Conservation (phyloP, 1,139 yeast genomes). For the Saccharomyces hybrid region DNA sequence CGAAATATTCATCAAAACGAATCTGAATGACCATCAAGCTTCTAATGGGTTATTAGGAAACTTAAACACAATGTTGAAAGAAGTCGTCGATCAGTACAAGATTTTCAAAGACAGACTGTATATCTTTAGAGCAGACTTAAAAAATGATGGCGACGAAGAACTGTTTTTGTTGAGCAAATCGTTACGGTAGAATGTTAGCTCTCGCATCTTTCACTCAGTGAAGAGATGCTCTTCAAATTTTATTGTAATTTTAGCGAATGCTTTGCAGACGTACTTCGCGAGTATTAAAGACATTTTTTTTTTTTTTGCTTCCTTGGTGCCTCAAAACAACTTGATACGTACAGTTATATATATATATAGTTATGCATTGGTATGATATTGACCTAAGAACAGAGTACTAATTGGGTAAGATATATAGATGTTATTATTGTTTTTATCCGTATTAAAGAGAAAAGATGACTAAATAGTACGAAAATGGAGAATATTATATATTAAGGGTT, state of each 20-base stretch:
- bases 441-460: no score
- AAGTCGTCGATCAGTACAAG: slow-evolving; percentile 18
- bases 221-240: no score
- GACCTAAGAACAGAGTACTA: no score
- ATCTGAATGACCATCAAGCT: slow-evolving; percentile 17
- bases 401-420: no score
- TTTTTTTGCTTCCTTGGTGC: not conserved
- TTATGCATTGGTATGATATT: not conserved
- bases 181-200: slow-evolving; percentile 16
- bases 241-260: not conserved
- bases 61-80: slow-evolving; percentile 17
- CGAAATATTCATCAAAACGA: slow-evolving; percentile 24
- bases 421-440: no score
- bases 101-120: slow-evolving; percentile 15
- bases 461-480: no score
- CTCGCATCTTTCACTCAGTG: no score
- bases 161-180: slow-evolving; percentile 20
- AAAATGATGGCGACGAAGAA: slow-evolving; percentile 25
- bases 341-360: not conserved
- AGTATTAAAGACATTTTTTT: not conserved
- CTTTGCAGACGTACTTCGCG: not conserved
- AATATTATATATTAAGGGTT: no score
- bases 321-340: not conserved
- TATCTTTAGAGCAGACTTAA: slow-evolving; percentile 23
- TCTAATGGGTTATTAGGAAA: slow-evolving; percentile 13